A percentile compares a stretch with the other conserved stretches of the same genome.
phyloP scores from a whole-genome alignment of 139 green algal species.

The Haematococcus lacustris region DNA sequence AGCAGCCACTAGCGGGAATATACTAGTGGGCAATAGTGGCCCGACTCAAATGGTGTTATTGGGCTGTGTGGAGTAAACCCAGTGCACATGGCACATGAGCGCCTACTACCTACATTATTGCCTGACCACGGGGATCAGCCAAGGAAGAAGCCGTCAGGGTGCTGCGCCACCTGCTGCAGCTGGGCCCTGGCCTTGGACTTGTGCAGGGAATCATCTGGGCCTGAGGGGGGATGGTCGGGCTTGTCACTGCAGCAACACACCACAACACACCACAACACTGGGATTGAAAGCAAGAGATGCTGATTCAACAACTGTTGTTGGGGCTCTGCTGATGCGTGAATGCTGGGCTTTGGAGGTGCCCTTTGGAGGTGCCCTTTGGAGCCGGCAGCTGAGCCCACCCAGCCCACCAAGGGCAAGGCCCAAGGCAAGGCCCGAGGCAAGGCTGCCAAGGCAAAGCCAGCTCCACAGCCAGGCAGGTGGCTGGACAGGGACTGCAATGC shows the following conservation, averaged over 20 bases:
- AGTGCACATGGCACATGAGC: too few relatives aligned
- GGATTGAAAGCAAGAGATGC: neutral
- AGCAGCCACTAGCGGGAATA: too few relatives aligned
- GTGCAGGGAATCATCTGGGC: neutral
- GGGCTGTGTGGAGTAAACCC: too few relatives aligned
- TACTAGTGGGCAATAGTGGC: too few relatives aligned
- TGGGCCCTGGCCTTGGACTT: too few relatives aligned
- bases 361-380: neutral
- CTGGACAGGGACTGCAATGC: too few relatives aligned
- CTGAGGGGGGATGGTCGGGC: neutral
- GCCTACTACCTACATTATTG: too few relatives aligned
- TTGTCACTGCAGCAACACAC: neutral
- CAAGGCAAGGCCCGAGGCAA: neutral
- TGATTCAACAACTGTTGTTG: neutral
- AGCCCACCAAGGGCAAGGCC: neutral
- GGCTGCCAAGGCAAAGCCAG: too few relatives aligned
- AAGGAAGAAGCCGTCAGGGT: constrained; percentile 1
- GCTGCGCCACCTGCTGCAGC: neutral
- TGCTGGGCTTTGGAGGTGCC: neutral
- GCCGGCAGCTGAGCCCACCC: neutral
- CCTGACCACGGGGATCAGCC: too few relatives aligned
- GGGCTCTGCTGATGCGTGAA: neutral
- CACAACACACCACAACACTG: neutral
- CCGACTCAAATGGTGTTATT: too few relatives aligned
- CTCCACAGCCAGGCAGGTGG: too few relatives aligned